phyloP scores from a whole-genome alignment of 2,329 filamentous ascomycete genomes.

The Aspergillus pseudoviridinutans region DNA sequence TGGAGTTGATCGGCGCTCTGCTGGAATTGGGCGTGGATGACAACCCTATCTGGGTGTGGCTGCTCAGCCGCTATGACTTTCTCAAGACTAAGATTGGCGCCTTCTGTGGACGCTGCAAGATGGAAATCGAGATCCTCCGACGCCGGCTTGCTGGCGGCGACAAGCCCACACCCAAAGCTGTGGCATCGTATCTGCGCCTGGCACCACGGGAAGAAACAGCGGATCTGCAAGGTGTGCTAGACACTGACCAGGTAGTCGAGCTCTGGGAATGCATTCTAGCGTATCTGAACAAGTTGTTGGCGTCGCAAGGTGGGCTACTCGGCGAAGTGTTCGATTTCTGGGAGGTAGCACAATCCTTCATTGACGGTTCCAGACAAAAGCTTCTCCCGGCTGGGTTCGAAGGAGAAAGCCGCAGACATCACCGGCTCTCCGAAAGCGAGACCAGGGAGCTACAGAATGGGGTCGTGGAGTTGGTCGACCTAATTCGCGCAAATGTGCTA shows the following conservation, averaged over 20 bases:
- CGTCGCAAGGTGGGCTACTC: conserved; percentile 69
- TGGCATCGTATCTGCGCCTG: conserved; percentile 72
- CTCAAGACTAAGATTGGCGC: conserved; percentile 79
- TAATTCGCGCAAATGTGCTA: conserved; percentile 74
- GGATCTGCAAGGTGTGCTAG: conserved; percentile 62
- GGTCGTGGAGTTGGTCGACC: conserved; percentile 73
- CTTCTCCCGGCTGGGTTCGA: conserved; percentile 76
- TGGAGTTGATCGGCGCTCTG: conserved; percentile 83
- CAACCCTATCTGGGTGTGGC: conserved; percentile 95
- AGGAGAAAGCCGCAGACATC: conserved; percentile 74
- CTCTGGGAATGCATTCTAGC: conserved; percentile 86
- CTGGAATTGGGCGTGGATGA: conserved; percentile 93
- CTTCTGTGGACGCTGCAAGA: conserved; percentile 77
- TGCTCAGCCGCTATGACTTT: conserved; percentile 82
- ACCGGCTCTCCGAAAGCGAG: conserved; percentile 70
- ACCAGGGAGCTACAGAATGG: conserved; percentile 71
- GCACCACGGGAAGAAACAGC: conserved; percentile 65
- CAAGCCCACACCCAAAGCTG: conserved; percentile 63
- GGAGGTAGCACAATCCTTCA: conserved; percentile 86
- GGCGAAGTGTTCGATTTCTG: conserved; percentile 92
- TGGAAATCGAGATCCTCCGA: conserved; percentile 88
- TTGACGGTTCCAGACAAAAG: conserved; percentile 78
- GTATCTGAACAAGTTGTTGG: conserved; percentile 71
- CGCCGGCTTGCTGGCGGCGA: conserved; percentile 72
- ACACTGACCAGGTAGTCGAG: conserved; percentile 75